Evolutionary conservation across 805 yeast genomes (phyloP).

Genomic region (Pichia nanzhaoensis): DNA sequence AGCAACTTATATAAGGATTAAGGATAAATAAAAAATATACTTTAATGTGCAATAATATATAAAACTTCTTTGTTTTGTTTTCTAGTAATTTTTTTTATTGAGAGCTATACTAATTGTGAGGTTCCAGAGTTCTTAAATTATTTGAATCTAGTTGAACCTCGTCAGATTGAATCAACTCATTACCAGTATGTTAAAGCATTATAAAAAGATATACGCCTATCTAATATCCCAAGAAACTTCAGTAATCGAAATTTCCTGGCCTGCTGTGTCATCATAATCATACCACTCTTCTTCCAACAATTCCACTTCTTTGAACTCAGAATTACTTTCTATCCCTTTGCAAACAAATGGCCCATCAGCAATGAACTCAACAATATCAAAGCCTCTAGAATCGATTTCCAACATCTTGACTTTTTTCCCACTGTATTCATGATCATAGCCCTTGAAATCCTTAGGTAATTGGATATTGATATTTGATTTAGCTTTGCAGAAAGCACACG

Average conservation of each 20-base stretch:
- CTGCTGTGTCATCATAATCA: constrained; percentile 85
- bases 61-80: constrained; percentile 7
- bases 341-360: constrained; percentile 59
- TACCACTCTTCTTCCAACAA: constrained; percentile 84
- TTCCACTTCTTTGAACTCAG: constrained; percentile 37
- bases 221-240: constrained; percentile 67
- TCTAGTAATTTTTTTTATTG: constrained; percentile 1
- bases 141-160: too few relatives aligned
- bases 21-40: constrained; percentile 10
- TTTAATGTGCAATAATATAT: constrained; percentile 11
- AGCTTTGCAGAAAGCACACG: constrained; percentile 25
- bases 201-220: constrained; percentile 4
- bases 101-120: neutral
- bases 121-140: neutral
- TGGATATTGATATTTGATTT: constrained; percentile 21
- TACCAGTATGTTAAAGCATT: too few relatives aligned
- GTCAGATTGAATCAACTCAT: too few relatives aligned
- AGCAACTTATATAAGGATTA: constrained; percentile 14
- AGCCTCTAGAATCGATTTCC: constrained; percentile 80
- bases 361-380: constrained; percentile 61
- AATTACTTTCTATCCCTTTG: constrained; percentile 37
- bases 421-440: constrained; percentile 34
- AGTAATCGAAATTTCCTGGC: constrained; percentile 73
- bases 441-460: constrained; percentile 20
- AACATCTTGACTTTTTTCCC: constrained; percentile 44